These are phyloP conservation scores for Calonectria ilicicola DNA, from an alignment of 2,329 filamentous ascomycete genomes.

Conservation along the genomic window DNA sequence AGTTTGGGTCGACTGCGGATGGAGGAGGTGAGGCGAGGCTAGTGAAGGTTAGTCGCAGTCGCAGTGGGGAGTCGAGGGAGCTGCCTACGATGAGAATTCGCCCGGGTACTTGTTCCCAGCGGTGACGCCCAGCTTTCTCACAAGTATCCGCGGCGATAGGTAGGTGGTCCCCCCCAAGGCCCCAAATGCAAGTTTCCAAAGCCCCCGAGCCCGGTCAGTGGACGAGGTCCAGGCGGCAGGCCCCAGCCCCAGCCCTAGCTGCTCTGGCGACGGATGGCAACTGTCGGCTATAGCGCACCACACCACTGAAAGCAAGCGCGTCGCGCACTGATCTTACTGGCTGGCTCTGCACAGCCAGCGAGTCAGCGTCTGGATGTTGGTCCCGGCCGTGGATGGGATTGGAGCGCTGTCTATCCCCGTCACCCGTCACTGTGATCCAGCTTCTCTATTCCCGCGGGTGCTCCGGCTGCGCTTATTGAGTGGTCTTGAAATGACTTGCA, in stretches of 20 bases:
- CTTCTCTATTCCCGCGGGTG: slow-evolving; percentile 16
- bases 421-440: slow-evolving; percentile 17
- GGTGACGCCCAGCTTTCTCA: neutral
- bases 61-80: slow-evolving; percentile 24
- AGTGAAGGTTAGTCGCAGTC: slow-evolving; percentile 25
- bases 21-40: slow-evolving; percentile 28
- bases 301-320: slow-evolving; percentile 51
- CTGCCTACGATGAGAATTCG: slow-evolving; percentile 1
- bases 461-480: slow-evolving; percentile 18
- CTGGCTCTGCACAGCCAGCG: slow-evolving; percentile 36
- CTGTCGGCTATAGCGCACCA: slow-evolving; percentile 41
- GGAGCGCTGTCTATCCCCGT: slow-evolving; percentile 17
- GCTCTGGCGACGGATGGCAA: slow-evolving; percentile 24
- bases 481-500: slow-evolving; percentile 19
- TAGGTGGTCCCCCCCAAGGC: neutral
- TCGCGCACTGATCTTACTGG: slow-evolving; percentile 50
- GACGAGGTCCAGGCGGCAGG: slow-evolving; percentile 4
- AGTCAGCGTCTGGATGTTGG: slow-evolving; percentile 47
- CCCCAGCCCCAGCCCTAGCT: slow-evolving; percentile 18
- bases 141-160: neutral
- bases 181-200: neutral
- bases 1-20: slow-evolving; percentile 30
- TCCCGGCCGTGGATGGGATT: slow-evolving; percentile 26
- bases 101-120: neutral
- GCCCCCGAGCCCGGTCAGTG: slow-evolving; percentile 4